A percentile compares a stretch with the other conserved stretches of the same genome.
Conservation (phyloP, 1,284 basidiomycete genomes). For the Flammula alnicola region DNA sequence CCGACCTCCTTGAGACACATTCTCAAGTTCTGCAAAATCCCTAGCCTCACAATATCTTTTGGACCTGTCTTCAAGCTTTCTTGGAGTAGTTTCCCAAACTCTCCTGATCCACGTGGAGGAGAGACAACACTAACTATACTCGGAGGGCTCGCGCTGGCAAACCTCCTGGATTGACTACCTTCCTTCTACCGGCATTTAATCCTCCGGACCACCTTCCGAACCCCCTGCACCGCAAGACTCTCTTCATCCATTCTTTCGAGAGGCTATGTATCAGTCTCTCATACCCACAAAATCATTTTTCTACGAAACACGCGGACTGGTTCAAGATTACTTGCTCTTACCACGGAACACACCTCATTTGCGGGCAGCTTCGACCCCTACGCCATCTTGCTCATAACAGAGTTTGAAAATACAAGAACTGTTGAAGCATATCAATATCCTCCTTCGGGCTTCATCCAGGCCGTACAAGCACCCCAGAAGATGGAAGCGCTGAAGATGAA, state of each 20-base stretch:
- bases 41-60: conserved; percentile 33
- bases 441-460: conserved; percentile 48
- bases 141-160: conserved; percentile 71
- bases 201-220: conserved; percentile 51
- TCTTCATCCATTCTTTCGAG: conserved; percentile 58
- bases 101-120: conserved; percentile 64
- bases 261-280: conserved; percentile 70
- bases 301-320: conserved; percentile 63
- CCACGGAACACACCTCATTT: conserved; percentile 76
- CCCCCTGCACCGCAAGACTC: conserved; percentile 28
- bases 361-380: conserved; percentile 72
- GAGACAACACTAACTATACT: conserved; percentile 78
- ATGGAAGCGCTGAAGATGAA: background rate
- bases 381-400: conserved; percentile 61
- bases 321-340: conserved; percentile 82
- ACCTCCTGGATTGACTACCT: conserved; percentile 67
- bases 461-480: conserved; percentile 9
- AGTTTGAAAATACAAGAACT: conserved; percentile 42
- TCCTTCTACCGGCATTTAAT: conserved; percentile 76
- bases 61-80: conserved; percentile 91
- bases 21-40: conserved; percentile 27
- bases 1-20: conserved; percentile 47
- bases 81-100: conserved; percentile 80
- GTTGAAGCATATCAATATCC: conserved; percentile 62
- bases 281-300: conserved; percentile 59